These are phyloP conservation scores for Ascoidea asiatica DNA, from an alignment of 805 yeast genomes.

Conservation along the genomic window DNA sequence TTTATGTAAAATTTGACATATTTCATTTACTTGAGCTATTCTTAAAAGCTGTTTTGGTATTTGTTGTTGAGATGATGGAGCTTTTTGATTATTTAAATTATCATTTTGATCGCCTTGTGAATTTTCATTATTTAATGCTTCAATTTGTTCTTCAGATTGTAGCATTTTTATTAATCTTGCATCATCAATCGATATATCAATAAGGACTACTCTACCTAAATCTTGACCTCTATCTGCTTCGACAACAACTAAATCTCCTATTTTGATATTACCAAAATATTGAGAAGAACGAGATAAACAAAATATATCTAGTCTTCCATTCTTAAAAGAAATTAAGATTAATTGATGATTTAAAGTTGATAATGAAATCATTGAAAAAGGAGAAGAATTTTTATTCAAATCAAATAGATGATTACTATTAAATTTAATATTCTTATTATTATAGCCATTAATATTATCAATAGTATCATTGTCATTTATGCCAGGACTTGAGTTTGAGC, in stretches of 20 bases:
- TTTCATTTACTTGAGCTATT: slow-evolving; percentile 49
- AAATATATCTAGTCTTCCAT: slow-evolving; percentile 69
- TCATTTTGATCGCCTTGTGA: not conserved
- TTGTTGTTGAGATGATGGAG: slow-evolving; percentile 31
- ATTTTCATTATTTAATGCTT: slow-evolving; percentile 28
- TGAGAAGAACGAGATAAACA: slow-evolving; percentile 33
- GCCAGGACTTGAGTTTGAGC: no score
- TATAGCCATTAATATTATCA: slow-evolving; percentile 1
- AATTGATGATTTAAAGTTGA: slow-evolving; percentile 18
- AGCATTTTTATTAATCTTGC: slow-evolving; percentile 53
- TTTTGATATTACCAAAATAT: slow-evolving; percentile 18
- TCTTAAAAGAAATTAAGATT: slow-evolving; percentile 62
- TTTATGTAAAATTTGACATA: slow-evolving; percentile 43
- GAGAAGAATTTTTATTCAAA: slow-evolving; percentile 44
- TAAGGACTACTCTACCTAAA: slow-evolving; percentile 49
- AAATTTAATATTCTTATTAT: slow-evolving; percentile 4
- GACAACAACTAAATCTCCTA: slow-evolving; percentile 64
- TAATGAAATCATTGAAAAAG: slow-evolving; percentile 72
- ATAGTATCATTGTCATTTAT: slow-evolving; percentile 8
- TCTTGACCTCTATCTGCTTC: slow-evolving; percentile 79
- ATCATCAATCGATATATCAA: slow-evolving; percentile 47
- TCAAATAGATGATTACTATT: not conserved
- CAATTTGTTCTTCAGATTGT: slow-evolving; percentile 62
- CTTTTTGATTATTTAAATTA: slow-evolving; percentile 5
- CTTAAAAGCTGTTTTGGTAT: slow-evolving; percentile 58